Conservation (phyloP, 495 filamentous ascomycete species). For the Eremomyces bilateralis region DNA sequence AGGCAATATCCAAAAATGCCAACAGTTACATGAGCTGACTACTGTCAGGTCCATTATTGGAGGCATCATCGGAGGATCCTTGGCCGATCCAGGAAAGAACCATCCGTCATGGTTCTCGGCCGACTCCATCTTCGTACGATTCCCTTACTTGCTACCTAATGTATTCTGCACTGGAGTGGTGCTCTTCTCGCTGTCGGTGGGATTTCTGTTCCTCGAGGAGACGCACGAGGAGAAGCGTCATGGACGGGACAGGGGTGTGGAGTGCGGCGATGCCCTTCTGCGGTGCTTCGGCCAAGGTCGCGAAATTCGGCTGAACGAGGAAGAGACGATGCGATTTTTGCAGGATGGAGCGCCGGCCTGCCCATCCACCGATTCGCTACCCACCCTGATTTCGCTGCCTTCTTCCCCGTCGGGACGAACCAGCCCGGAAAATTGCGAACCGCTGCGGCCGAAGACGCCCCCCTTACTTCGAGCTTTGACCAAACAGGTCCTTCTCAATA, state of each 20-base stretch:
- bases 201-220: slow-evolving; percentile 82
- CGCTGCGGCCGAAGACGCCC: slow-evolving; percentile 3
- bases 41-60: slow-evolving; percentile 50
- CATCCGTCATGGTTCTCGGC: slow-evolving; percentile 57
- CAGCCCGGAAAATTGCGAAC: neutral
- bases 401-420: neutral
- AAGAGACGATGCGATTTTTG: slow-evolving; percentile 21
- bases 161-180: slow-evolving; percentile 70
- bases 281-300: slow-evolving; percentile 19
- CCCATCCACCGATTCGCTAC: slow-evolving; percentile 31
- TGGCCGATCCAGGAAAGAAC: slow-evolving; percentile 65
- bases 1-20: slow-evolving; percentile 9
- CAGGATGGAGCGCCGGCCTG: slow-evolving; percentile 30
- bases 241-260: slow-evolving; percentile 51
- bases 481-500: slow-evolving; percentile 57
- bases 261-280: slow-evolving; percentile 55
- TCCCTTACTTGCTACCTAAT: slow-evolving; percentile 86
- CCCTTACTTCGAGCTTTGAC: slow-evolving; percentile 41
- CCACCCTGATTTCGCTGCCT: slow-evolving; percentile 7
- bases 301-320: slow-evolving; percentile 7
- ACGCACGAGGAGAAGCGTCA: slow-evolving; percentile 72
- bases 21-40: neutral
- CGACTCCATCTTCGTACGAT: slow-evolving; percentile 58
- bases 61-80: slow-evolving; percentile 68
- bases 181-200: slow-evolving; percentile 54